These are phyloP conservation scores for Puccinia polysora DNA, from an alignment of 1,284 basidiomycete genomes.

Conservation along the genomic window DNA sequence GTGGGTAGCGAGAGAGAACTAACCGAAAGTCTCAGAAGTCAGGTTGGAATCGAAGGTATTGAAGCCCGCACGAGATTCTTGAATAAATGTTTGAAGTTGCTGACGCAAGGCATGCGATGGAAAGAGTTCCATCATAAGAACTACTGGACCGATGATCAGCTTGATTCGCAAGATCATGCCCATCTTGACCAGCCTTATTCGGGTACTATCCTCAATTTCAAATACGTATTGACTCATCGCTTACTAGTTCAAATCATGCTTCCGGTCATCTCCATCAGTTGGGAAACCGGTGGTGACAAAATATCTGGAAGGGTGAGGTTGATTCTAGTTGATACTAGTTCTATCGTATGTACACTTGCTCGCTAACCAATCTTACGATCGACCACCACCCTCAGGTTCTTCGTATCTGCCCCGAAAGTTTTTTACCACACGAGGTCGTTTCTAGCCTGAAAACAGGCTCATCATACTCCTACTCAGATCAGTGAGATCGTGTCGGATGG, in stretches of 20 bases:
- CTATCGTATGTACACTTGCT: not conserved
- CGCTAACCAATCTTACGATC: not conserved
- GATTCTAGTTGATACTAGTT: not conserved
- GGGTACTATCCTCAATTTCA: not conserved
- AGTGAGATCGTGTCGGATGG: too few species aligned
- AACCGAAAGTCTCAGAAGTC: constrained; percentile 16
- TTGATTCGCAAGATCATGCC: not conserved
- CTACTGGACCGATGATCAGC: constrained; percentile 14
- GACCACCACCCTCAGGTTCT: not conserved
- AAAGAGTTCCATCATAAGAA: constrained; percentile 2
- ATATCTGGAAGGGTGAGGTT: constrained; percentile 63
- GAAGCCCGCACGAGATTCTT: constrained; percentile 36
- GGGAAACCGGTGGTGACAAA: constrained; percentile 80
- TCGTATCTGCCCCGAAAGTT: constrained; percentile 9
- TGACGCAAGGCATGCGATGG: constrained; percentile 41
- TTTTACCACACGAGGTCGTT: constrained; percentile 7
- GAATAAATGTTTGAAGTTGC: constrained; percentile 27
- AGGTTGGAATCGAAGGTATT: constrained; percentile 42
- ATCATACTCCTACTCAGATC: too few species aligned
- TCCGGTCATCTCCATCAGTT: constrained; percentile 68
- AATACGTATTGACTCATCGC: constrained; percentile 57
- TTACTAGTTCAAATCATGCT: constrained; percentile 64
- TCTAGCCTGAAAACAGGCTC: constrained; percentile 9
- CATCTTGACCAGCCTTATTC: not conserved
- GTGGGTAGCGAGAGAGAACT: constrained; percentile 23